Evolutionary conservation across 73 alveolate genomes (phyloP), one percentile per base, ranked within the genome.

Genomic region (Paraurostyla sp.): DNA sequence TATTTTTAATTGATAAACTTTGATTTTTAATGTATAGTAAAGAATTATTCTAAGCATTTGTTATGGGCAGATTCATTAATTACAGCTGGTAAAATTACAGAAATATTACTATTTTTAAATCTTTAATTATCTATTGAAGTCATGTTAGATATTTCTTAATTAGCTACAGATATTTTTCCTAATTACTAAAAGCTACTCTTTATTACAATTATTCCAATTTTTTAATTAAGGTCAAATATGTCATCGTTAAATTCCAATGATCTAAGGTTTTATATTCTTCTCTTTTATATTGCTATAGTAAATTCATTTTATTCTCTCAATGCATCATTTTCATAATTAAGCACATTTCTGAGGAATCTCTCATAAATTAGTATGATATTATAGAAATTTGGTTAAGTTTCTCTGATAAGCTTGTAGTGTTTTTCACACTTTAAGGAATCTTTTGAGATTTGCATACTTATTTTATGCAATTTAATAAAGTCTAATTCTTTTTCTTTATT

Each of bases 291-390:
- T 3, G 42, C 58, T 20, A 65, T 65, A 30, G 60, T 38, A 9
- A 65, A 36, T 65, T 38, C 58, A 65, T 65, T 65, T 65, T 65
- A 38, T 22, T 65, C 82, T 40, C 25, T 65, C 9, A 65, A 11
- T 27, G 82, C 35, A 38, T 65, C 82, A 65, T 65, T 65, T 38
- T 65, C 82, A 65, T 65, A 65, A 65, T 65, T 65, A 13, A 65
- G 9, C 2, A 65, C 82, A 38, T 36, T n/a, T 38, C 41, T 65
- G 6, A 65, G 82, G 25, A 65, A 65, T 36, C 41, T 65, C 16
- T 65, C 35, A 40, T 65, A 65, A 2, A 65, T 65, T 11, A 65
- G 16, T 7, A 65, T 65, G 33, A 65, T 65, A 38, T 65, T 65
- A 36, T 65, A 65, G 25, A 38, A 65, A 1, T 29, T 11, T 32